phyloP scores from a whole-genome alignment of 257 asterid genomes.

The Gardenia jasminoides region DNA sequence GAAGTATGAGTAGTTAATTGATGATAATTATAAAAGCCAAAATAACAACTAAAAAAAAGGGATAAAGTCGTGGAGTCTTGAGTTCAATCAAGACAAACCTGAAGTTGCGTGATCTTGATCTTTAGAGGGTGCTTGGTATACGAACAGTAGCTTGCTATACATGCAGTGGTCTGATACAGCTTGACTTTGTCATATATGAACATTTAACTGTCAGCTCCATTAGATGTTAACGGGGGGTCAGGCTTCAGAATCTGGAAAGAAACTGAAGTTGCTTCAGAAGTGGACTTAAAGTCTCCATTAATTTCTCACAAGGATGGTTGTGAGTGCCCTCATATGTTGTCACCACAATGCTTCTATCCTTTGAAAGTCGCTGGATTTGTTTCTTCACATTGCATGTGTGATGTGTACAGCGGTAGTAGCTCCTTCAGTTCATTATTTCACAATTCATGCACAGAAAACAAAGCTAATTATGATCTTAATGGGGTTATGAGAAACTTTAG shows the following conservation, averaged over 20 bases:
- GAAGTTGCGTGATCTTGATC: background rate
- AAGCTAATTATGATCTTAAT: background rate
- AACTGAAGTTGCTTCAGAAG: slow-evolving; percentile 89
- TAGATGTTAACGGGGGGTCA: background rate
- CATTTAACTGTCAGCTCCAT: background rate
- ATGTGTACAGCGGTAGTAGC: slow-evolving; percentile 90
- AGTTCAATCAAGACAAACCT: background rate
- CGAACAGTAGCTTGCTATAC: background rate
- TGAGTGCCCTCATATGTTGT: slow-evolving; percentile 91
- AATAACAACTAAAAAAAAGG: too few relatives aligned
- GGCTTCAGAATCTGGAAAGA: slow-evolving; percentile 61
- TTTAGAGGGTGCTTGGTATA: background rate
- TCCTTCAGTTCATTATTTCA: slow-evolving; percentile 48
- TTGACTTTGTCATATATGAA: background rate
- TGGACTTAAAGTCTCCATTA: slow-evolving; percentile 87
- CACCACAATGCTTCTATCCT: slow-evolving; percentile 71
- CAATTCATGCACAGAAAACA: background rate
- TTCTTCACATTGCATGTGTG: slow-evolving; percentile 97
- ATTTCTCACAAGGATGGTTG: slow-evolving; percentile 90
- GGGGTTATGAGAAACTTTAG: too few relatives aligned
- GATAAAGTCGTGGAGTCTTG: background rate
- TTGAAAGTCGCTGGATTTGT: slow-evolving; percentile 80
- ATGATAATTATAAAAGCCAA: too few relatives aligned
- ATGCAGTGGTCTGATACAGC: background rate
- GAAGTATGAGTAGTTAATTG: too few relatives aligned